Evolutionary conservation across 2,329 filamentous ascomycete genomes (phyloP), one percentile per base, ranked within the genome.

Genomic region (Didymella glomerata): DNA sequence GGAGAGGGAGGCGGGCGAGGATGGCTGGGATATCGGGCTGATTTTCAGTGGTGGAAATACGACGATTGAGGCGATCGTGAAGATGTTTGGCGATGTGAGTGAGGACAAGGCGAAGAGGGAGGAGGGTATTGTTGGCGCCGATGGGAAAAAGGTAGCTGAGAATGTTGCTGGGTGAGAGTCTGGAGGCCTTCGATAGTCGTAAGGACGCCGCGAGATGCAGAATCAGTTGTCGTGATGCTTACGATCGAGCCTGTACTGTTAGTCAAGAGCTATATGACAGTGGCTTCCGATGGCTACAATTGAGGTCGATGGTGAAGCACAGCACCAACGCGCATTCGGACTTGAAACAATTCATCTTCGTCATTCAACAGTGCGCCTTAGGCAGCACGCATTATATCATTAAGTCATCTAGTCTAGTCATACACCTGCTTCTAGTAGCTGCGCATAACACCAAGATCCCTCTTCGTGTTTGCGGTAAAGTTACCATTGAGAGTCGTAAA

Each of bases 1-100:
- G 10, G 87, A 92, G 79, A 76, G 71, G 60, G 90, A 93, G 76
- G 90, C 82, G 0, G 90, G 91, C 0, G 83, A 86, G 51, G 81
- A 85, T 13, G 92, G 91, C 0, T 97, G 93, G 92, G 86, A 89
- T 77, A 69, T 89, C 16, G 86, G 84, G 0, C 75, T 88, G 56
- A 81, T 88, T 4, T 82, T 89, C 50, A 86, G 82, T 65, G 86
- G 86, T n/a, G 86, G 86, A 0, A 89, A 89, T 72, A 88, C 86
- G 2, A 88, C 86, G 0, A 78, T 88, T 11, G 86, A 88, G 68
- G 85, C 84, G 1, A 83, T 89, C 64, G 78, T 75, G 24, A 83
- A 84, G 73, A 74, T 88, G 40, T 88, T 86, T 69, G 75, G 67
- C 2, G 69, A 66, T 13, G 68, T 65, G 6, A 28, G 64, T 9